These are phyloP conservation scores for Macrophomina phaseolina DNA, from an alignment of 2,329 filamentous ascomycete species.

Conservation along the genomic window DNA sequence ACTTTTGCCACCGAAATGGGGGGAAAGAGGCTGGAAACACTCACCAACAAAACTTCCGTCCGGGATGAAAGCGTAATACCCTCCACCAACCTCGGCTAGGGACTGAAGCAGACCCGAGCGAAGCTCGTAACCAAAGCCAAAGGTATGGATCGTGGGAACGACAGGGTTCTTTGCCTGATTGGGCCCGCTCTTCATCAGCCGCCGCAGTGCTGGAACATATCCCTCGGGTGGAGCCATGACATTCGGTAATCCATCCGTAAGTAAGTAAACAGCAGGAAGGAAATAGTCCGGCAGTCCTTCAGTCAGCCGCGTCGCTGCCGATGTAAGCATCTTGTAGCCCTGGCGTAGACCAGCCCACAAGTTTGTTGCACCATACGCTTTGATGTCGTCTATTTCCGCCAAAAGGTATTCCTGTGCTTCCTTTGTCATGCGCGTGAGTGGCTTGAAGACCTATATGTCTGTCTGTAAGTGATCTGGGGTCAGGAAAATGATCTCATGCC, in stretches of 20 bases:
- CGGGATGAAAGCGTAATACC: conserved; percentile 67
- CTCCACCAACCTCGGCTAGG: conserved; percentile 62
- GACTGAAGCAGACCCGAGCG: conserved; percentile 63
- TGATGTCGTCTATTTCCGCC: conserved; percentile 53
- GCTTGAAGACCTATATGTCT: not conserved
- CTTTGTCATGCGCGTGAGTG: conserved; percentile 26
- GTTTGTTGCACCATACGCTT: conserved; percentile 54
- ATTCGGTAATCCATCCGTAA: conserved; percentile 61
- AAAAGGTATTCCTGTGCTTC: conserved; percentile 52
- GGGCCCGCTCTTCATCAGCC: conserved; percentile 31
- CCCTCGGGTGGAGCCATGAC: conserved; percentile 57
- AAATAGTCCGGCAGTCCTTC: conserved; percentile 30
- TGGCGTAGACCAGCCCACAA: conserved; percentile 63
- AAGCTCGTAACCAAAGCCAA: conserved; percentile 60
- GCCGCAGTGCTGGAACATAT: conserved; percentile 60
- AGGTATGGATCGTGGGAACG: conserved; percentile 51
- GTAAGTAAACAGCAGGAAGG: conserved; percentile 40
- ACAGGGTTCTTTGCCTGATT: conserved; percentile 35
- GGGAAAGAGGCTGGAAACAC: not conserved
- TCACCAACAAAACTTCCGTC: conserved; percentile 64
- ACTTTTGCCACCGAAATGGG: too few species aligned
- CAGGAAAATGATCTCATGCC: too few species aligned
- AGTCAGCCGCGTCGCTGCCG: not conserved
- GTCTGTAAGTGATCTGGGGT: not conserved
- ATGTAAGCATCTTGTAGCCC: conserved; percentile 38